Evolutionary conservation across 495 filamentous ascomycete species (phyloP), one percentile per base, ranked within the genome.

Genomic region (Durotheca rogersii): DNA sequence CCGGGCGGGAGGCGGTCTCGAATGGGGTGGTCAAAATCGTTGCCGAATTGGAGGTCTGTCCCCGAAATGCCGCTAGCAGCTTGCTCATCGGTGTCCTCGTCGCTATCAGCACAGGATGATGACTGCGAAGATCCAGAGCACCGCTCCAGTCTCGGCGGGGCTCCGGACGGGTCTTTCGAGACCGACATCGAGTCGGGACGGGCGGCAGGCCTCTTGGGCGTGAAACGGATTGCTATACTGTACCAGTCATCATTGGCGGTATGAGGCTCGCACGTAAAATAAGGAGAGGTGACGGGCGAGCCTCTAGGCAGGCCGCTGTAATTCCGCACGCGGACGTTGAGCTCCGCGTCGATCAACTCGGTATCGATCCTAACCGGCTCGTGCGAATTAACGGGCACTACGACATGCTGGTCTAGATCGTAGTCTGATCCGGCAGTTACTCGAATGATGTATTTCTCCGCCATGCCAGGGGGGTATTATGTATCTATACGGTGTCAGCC

Each of bases 21-120:
- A 47, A 98, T 88, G 0, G 91, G 88, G 18, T 84, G 79, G 56
- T 93, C 89, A 51, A 96, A 96, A 69, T 95, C 87, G 65, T 96
- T 96, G 12, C 92, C 92, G 48, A 90, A 95, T 25, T 96, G 77
- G 1, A 96, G 77, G 43, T 89, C 85, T 16, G 81, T 68, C 32
- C 82, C 89, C 5, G 77, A 74, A 19, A 95, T 83, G 4, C 70
- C 71, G 17, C 21, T 44, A 25, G 10, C 32, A 7, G 32, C 20
- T 47, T 60, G 51, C 12, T 51, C 51, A 25, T 50, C 48, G 4
- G 17, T 23, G 32, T 47, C 49, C 1, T 53, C 47, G 2, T 41
- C 59, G 35, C 41, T 46, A 19, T 12, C 30, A 1, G 7, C 4
- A 1, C 37, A 39, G 21, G 48, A 45, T 23, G 52, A 49, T 27